Evolutionary conservation across 805 yeast genomes (phyloP).

Genomic region (Suhomyces emberorum): DNA sequence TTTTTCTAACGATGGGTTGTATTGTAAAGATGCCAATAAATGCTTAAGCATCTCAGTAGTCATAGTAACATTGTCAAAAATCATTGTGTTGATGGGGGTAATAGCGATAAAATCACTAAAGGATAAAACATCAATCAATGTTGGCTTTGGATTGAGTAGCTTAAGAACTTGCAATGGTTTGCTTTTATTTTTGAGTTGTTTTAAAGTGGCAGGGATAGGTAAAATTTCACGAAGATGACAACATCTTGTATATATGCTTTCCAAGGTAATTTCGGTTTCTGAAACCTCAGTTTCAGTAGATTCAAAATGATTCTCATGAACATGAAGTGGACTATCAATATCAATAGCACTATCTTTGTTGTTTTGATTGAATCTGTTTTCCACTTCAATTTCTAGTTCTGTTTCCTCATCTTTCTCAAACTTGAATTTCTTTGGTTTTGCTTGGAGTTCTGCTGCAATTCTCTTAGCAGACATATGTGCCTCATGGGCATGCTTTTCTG

Average conservation of each 20-base stretch:
- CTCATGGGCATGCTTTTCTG: slow-evolving; percentile 70
- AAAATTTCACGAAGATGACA: slow-evolving; percentile 48
- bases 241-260: slow-evolving; percentile 48
- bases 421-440: slow-evolving; percentile 31
- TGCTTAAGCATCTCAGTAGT: slow-evolving; percentile 52
- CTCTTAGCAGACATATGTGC: slow-evolving; percentile 71
- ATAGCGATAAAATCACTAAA: slow-evolving; percentile 57
- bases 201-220: slow-evolving; percentile 50
- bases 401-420: slow-evolving; percentile 14
- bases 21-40: slow-evolving; percentile 43
- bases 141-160: slow-evolving; percentile 56
- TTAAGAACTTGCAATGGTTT: slow-evolving; percentile 54
- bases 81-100: slow-evolving; percentile 52
- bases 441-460: slow-evolving; percentile 61
- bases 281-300: slow-evolving; percentile 13
- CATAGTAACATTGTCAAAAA: slow-evolving; percentile 56
- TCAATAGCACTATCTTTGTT: slow-evolving; percentile 27
- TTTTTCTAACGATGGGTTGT: slow-evolving; percentile 46
- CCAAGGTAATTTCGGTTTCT: slow-evolving; percentile 36
- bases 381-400: slow-evolving; percentile 12
- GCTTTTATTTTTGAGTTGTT: slow-evolving; percentile 49
- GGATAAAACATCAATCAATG: slow-evolving; percentile 54
- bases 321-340: slow-evolving; percentile 71
- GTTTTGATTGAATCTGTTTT: neutral
- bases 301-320: slow-evolving; percentile 52